These are phyloP conservation scores for Capsella bursapastoris DNA, from an alignment of 345 rosid genomes.

Conservation along the genomic window DNA sequence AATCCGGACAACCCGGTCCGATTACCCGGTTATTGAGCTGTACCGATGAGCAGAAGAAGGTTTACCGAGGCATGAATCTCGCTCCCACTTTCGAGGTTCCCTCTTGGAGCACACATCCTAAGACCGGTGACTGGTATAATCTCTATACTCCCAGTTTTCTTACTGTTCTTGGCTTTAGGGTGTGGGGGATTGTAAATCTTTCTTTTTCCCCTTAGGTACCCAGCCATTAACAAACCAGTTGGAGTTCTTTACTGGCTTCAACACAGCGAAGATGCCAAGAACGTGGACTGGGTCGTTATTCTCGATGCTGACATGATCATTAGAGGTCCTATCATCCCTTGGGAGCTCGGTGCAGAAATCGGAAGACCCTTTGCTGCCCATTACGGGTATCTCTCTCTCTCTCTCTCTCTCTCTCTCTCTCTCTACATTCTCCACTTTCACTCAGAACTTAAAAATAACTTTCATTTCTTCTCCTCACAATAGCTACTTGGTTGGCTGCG, in stretches of 20 bases:
- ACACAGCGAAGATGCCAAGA: slow-evolving; percentile 85
- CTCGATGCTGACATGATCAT: slow-evolving; percentile 97
- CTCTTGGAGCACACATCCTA: slow-evolving; percentile 93
- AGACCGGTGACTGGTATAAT: slow-evolving; percentile 76
- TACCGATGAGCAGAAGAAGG: slow-evolving; percentile 82
- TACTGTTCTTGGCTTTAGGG: too few relatives aligned
- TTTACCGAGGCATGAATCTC: slow-evolving; percentile 81
- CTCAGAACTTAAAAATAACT: too few relatives aligned
- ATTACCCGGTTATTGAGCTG: slow-evolving; percentile 91
- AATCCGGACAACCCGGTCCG: slow-evolving; percentile 91
- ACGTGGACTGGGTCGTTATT: slow-evolving; percentile 97
- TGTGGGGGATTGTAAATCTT: too few relatives aligned
- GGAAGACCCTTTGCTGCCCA: slow-evolving; percentile 90
- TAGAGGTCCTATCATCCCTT: slow-evolving; percentile 90
- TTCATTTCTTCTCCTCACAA: too few relatives aligned
- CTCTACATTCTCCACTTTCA: too few relatives aligned
- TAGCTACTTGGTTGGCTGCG: slow-evolving; percentile 90
- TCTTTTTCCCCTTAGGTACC: slow-evolving; percentile 58
- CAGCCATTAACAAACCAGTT: slow-evolving; percentile 97
- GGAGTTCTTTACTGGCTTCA: slow-evolving; percentile 93
- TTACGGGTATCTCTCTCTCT: slow-evolving; percentile 64
- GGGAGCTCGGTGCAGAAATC: slow-evolving; percentile 92
- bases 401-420: too few relatives aligned
- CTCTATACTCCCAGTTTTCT: not conserved
- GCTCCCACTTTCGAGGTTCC: slow-evolving; percentile 93